Conservation (phyloP, 2,329 filamentous ascomycete species). For the Xylariaceae sp. region DNA sequence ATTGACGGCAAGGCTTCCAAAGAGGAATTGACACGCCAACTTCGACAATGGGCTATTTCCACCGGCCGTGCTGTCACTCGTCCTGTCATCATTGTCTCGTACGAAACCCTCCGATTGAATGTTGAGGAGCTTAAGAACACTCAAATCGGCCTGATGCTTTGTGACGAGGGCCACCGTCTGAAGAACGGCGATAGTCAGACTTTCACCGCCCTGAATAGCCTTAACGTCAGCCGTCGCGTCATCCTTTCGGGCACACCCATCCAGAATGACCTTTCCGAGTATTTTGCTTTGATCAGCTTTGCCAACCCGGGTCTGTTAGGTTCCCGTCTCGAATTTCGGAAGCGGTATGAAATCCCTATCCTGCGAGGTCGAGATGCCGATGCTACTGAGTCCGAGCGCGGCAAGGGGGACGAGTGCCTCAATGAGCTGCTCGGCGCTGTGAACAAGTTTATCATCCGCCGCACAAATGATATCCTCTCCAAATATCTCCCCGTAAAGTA, state of each 20-base stretch:
- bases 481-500: constrained; percentile 99
- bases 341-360: constrained; percentile 90
- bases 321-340: constrained; percentile 85
- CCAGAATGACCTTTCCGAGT: constrained; percentile 97
- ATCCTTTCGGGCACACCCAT: constrained; percentile 97
- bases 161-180: constrained; percentile 91
- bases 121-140: constrained; percentile 86
- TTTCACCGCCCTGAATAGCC: constrained; percentile 81
- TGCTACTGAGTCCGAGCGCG: constrained; percentile 75
- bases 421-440: constrained; percentile 77
- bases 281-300: constrained; percentile 93
- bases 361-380: constrained; percentile 86
- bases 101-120: constrained; percentile 90
- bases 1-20: constrained; percentile 96
- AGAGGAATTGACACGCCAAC: constrained; percentile 82
- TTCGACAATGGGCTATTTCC: constrained; percentile 92
- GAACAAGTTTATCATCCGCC: constrained; percentile 97
- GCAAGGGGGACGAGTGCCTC: constrained; percentile 79
- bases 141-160: constrained; percentile 87
- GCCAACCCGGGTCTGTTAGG: constrained; percentile 92
- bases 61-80: constrained; percentile 84
- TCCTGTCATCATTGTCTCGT: constrained; percentile 95
- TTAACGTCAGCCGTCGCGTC: constrained; percentile 87
- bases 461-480: constrained; percentile 95
- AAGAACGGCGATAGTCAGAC: constrained; percentile 98